These are phyloP conservation scores for Metahyphopichia silvanorum DNA, from an alignment of 805 yeast genomes.

Conservation along the genomic window DNA sequence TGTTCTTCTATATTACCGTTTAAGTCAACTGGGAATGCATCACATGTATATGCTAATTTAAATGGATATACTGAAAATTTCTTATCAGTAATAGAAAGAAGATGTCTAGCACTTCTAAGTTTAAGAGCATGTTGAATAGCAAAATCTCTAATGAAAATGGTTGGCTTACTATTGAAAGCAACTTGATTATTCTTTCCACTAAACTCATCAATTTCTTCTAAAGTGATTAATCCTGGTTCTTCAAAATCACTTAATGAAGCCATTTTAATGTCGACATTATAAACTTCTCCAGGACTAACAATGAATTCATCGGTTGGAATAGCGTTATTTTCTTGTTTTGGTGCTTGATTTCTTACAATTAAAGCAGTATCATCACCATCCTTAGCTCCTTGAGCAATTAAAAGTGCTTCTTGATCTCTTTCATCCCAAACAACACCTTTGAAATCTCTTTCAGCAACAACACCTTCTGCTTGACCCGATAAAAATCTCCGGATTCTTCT, in stretches of 20 bases:
- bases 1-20: slow-evolving; percentile 33
- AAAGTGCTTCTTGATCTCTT: slow-evolving; percentile 65
- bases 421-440: slow-evolving; percentile 92
- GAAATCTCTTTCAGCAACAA: slow-evolving; percentile 87
- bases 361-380: slow-evolving; percentile 8
- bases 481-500: slow-evolving; percentile 90
- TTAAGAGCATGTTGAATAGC: slow-evolving; percentile 78
- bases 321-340: slow-evolving; percentile 32
- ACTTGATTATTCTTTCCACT: slow-evolving; percentile 60
- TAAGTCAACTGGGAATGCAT: slow-evolving; percentile 55
- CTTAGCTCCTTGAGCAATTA: slow-evolving; percentile 45
- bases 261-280: slow-evolving; percentile 78
- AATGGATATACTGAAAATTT: slow-evolving; percentile 86
- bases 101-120: slow-evolving; percentile 67
- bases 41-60: slow-evolving; percentile 72
- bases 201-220: slow-evolving; percentile 62
- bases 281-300: slow-evolving; percentile 80
- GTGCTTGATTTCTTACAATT: background rate
- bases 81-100: slow-evolving; percentile 69
- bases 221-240: slow-evolving; percentile 65
- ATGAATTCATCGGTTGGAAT: slow-evolving; percentile 71
- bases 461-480: slow-evolving; percentile 93
- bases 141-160: slow-evolving; percentile 81
- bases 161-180: slow-evolving; percentile 56
- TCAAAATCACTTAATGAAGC: slow-evolving; percentile 55